Percentiles rank a stretch among this genome's conserved stretches.
Conservation (phyloP, 2,329 filamentous ascomycete species). For the Apiospora phragmitis region DNA sequence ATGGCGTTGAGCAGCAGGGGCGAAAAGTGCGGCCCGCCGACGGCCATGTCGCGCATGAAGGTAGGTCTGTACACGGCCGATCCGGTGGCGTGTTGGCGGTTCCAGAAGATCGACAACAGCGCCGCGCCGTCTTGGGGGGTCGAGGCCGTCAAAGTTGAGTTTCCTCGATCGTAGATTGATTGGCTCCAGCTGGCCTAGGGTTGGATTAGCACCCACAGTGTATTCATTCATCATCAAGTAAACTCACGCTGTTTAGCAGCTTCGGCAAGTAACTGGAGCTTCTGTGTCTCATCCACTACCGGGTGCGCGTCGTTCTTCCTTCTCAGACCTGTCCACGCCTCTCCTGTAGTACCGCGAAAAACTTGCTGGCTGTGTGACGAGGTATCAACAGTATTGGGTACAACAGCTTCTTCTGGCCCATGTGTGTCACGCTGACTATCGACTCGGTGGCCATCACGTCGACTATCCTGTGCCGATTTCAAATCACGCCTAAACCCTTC, state of each 20-base stretch:
- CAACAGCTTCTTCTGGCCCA: not conserved
- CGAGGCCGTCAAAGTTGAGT: conserved; percentile 56
- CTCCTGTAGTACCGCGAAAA: not conserved
- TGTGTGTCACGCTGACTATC: not conserved
- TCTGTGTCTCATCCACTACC: conserved; percentile 19
- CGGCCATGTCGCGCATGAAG: conserved; percentile 56
- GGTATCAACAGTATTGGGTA: not conserved
- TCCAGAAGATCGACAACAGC: conserved; percentile 48
- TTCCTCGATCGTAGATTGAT: conserved; percentile 44
- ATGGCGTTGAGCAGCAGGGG: conserved; percentile 57
- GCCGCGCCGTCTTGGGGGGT: conserved; percentile 51
- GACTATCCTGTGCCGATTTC: not conserved
- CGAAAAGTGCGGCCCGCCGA: conserved; percentile 56
- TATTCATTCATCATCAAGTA: too few relatives aligned
- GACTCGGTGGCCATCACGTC: not conserved
- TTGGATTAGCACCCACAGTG: not conserved
- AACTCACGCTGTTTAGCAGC: conserved; percentile 25
- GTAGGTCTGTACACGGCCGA: conserved; percentile 51
- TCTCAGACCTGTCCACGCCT: not conserved
- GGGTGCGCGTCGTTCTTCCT: conserved; percentile 2
- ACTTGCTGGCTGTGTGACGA: not conserved
- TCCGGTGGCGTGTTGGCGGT: conserved; percentile 50
- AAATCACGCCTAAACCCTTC: not conserved
- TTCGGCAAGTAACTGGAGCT: conserved; percentile 47
- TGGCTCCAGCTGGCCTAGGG: conserved; percentile 43